Evolutionary conservation across 441 rosid species (phyloP).

Genomic region (Croton setiger): DNA sequence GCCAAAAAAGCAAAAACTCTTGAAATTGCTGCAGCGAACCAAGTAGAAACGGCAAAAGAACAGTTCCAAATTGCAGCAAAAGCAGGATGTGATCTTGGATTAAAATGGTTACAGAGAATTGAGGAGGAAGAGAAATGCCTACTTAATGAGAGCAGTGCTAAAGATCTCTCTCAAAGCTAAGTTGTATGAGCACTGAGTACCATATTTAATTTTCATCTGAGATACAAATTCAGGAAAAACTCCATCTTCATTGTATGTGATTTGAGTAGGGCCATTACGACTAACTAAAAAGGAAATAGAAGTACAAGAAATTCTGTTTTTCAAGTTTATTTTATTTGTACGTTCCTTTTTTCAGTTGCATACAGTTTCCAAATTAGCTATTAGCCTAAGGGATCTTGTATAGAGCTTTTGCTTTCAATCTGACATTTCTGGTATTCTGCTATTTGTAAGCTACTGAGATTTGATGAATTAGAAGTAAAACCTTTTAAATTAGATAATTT

Average conservation of each 20-base stretch:
- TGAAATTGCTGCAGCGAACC: constrained; percentile 27
- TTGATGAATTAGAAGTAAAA: too few relatives aligned
- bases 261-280: neutral
- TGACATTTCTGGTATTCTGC: too few relatives aligned
- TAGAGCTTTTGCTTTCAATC: neutral
- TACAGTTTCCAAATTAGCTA: neutral
- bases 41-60: constrained; percentile 63
- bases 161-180: constrained; percentile 10
- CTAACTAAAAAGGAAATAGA: neutral
- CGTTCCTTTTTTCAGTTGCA: neutral
- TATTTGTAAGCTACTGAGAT: too few relatives aligned
- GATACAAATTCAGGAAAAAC: neutral
- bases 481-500: too few relatives aligned
- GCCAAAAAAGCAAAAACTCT: constrained; percentile 35
- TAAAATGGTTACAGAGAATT: constrained; percentile 70
- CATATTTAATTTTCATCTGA: neutral
- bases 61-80: constrained; percentile 74
- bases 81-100: constrained; percentile 73
- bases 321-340: neutral
- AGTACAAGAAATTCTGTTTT: too few relatives aligned
- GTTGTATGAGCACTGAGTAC: neutral
- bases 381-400: neutral
- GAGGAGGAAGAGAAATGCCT: constrained; percentile 78
- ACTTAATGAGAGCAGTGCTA: constrained; percentile 28
- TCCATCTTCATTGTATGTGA: neutral